Evolutionary conservation across 768 basidiomycete genomes (phyloP), one percentile per base, ranked within the genome.

Genomic region (Termitomyces sp.): DNA sequence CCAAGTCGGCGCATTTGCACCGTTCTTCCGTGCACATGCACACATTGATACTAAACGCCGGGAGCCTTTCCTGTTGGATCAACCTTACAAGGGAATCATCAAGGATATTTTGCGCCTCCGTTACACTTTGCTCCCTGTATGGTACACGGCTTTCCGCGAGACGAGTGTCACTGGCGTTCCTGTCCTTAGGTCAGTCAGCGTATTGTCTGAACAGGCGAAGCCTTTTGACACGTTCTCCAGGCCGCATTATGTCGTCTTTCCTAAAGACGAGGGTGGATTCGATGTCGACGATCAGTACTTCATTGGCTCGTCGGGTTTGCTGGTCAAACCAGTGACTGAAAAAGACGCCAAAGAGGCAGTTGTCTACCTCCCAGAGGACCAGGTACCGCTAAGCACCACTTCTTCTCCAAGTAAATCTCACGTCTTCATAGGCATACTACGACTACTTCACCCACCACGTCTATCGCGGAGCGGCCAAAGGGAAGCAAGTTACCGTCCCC

Each of bases 1-100:
- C 64, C 93, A 91, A 74, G 90, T 96, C 51, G 97, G 97, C 26
- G 84, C 86, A 1, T 96, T 98, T 72, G 87, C 87, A 53, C 96
- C 97, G 6, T 99, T 99, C 85, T 95, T 98, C 87, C 85, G 97
- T 58, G 97, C 96, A 1, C 97, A 99, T 71, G 96, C 95, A 11
- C 96, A 98, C 70, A 87, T 98, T 65, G 96, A 99, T 69, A 95
- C 95, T 30, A 98, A 98, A 75, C 87, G 97, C 44, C 87, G 97
- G 41, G 97, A 99, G 72, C 96, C 96, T 1, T 99, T 87, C 79
- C 79, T 98, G 0, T 81, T 90, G 50, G 92, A 93, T 11, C 87
- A 97, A 64, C 94, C 95, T 3, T 88, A 91, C 77, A 92, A 90
- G 76, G 78, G 83, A 36, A 88, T 93, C 51, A 72, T 98, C 45